A percentile compares a stretch with the other conserved stretches of the same genome.
Evolutionary conservation across 1,284 basidiomycete genomes (phyloP).

Genomic region (Leucoagaricus sp.): DNA sequence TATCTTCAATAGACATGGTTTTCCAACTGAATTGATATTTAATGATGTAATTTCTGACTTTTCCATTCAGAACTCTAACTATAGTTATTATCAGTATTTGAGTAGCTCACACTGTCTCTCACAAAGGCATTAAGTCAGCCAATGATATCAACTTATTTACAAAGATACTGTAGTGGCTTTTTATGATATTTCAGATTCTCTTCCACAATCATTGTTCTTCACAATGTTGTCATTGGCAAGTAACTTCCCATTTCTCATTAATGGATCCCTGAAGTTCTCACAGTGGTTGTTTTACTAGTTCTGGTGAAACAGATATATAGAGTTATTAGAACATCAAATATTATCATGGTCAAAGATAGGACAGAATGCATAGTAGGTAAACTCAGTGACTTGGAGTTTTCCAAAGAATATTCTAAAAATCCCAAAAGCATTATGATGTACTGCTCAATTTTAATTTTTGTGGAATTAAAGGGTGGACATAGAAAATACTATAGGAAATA

Average conservation of each 20-base stretch:
- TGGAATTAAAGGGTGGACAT: too few species aligned
- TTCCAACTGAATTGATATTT: too few species aligned
- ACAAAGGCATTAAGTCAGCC: background rate
- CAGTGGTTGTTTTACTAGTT: conserved; percentile 20
- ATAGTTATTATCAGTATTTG: too few species aligned
- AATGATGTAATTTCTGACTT: too few species aligned
- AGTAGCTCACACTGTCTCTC: too few species aligned
- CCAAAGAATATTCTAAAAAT: conserved; percentile 15
- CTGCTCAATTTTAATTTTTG: background rate
- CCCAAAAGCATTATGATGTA: conserved; percentile 20
- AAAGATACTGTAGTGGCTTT: conserved; percentile 13
- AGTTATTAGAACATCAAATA: conserved; percentile 25
- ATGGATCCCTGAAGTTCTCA: background rate
- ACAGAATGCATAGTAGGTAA: conserved; percentile 12
- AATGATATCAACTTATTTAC: conserved; percentile 20
- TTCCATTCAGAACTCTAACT: too few species aligned
- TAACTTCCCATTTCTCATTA: too few species aligned
- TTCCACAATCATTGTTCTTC: too few species aligned
- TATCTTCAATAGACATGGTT: background rate
- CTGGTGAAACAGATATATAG: conserved; percentile 25
- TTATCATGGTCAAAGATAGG: conserved; percentile 17
- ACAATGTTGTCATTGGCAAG: too few species aligned
- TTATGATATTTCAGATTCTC: background rate
- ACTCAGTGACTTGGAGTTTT: conserved; percentile 24
- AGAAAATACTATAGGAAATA: too few species aligned